These are phyloP conservation scores for Alnus glutinosa DNA, from an alignment of 306 rosid species.

Conservation along the genomic window DNA sequence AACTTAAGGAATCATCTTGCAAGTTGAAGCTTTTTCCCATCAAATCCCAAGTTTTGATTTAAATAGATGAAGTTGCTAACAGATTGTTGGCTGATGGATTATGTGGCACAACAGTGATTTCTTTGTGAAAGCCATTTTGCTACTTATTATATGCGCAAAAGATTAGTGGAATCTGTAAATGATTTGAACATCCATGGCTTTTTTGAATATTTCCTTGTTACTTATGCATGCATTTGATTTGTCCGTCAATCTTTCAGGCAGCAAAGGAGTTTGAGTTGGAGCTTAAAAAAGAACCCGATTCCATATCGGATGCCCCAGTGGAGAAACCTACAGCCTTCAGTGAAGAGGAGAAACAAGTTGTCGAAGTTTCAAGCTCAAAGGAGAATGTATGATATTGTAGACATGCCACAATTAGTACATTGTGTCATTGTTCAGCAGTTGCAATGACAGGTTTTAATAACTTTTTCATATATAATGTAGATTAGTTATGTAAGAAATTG, in stretches of 20 bases:
- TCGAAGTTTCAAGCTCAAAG: conserved; percentile 61
- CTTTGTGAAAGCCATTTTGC: neutral
- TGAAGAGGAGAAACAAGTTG: conserved; percentile 65
- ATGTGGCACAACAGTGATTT: neutral
- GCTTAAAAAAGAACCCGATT: conserved; percentile 73
- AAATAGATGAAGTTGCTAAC: neutral
- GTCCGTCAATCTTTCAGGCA: conserved; percentile 59
- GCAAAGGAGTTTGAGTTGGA: conserved; percentile 97
- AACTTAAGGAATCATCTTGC: neutral
- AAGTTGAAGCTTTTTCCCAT: neutral
- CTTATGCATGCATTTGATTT: conserved; percentile 17
- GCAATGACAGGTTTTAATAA: conserved; percentile 22
- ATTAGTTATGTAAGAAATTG: conserved; percentile 26
- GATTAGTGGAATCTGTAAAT: neutral
- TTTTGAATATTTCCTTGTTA: conserved; percentile 6
- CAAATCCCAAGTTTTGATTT: neutral
- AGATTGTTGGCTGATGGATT: neutral
- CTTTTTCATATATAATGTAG: conserved; percentile 21
- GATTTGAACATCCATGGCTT: conserved; percentile 1
- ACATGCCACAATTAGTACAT: conserved; percentile 4
- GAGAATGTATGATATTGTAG: conserved; percentile 61
- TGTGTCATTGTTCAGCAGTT: conserved; percentile 24
- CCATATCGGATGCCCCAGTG: conserved; percentile 35
- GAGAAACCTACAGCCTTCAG: conserved; percentile 45
- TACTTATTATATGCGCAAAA: neutral